phyloP scores from a whole-genome alignment of 805 yeast genomes.

The Lachancea lanzarotensis region DNA sequence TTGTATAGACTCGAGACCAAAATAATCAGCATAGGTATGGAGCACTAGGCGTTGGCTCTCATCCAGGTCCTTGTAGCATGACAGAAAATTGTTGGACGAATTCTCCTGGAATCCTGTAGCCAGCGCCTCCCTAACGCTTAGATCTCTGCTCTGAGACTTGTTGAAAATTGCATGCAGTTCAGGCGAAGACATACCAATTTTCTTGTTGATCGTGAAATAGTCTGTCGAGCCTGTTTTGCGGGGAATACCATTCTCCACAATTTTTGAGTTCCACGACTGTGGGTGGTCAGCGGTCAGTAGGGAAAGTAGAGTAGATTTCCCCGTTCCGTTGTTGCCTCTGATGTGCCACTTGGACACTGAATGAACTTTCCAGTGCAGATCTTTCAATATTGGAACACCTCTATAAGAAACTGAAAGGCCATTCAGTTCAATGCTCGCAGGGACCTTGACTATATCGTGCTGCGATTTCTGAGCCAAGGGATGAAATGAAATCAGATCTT shows the following conservation, averaged over 20 bases:
- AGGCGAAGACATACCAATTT: constrained; percentile 86
- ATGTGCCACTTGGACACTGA: constrained; percentile 84
- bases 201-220: constrained; percentile 69
- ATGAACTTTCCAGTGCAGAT: constrained; percentile 59
- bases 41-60: constrained; percentile 30
- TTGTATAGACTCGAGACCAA: constrained; percentile 38
- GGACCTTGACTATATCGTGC: constrained; percentile 11
- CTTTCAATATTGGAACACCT: constrained; percentile 50
- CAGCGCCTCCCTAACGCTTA: constrained; percentile 51
- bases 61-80: constrained; percentile 37
- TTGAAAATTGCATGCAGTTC: constrained; percentile 90
- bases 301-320: constrained; percentile 83
- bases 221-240: constrained; percentile 69
- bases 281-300: constrained; percentile 93
- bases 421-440: constrained; percentile 45
- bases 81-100: constrained; percentile 40
- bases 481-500: constrained; percentile 22
- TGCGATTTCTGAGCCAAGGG: constrained; percentile 15
- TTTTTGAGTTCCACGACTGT: constrained; percentile 79
- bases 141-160: constrained; percentile 25
- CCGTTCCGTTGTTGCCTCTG: constrained; percentile 85
- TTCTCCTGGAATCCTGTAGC: constrained; percentile 74
- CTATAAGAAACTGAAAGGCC: constrained; percentile 61
- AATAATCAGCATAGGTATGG: constrained; percentile 41
- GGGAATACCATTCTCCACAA: constrained; percentile 54